Percentiles rank a stretch among this genome's conserved stretches.
Conservation (phyloP, 129 eudicot genomes). For the Kitagawia praeruptora region DNA sequence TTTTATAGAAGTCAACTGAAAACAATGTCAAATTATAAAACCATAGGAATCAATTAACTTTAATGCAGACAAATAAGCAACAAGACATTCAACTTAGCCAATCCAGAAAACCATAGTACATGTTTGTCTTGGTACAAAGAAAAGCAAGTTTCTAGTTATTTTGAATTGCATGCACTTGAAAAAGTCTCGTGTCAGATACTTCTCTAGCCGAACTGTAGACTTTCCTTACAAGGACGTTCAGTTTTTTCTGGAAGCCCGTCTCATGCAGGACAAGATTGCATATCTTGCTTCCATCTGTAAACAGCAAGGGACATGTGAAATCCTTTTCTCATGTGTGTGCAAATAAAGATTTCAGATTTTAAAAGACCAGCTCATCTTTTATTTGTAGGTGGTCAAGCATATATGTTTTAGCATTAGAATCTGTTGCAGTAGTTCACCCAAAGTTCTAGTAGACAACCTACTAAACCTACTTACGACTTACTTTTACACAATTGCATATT, state of each 20-base stretch:
- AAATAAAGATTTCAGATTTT: slow-evolving; percentile 4
- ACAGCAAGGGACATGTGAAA: slow-evolving; percentile 17
- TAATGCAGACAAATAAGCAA: background rate
- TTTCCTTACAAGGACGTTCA: slow-evolving; percentile 72
- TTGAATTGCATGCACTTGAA: background rate
- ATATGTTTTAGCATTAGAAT: background rate
- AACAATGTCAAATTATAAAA: background rate
- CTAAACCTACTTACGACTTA: slow-evolving; percentile 1
- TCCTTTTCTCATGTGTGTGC: background rate
- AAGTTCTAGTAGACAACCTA: background rate
- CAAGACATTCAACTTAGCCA: background rate
- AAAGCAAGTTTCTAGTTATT: background rate
- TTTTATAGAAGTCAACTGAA: background rate
- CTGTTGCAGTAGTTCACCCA: background rate
- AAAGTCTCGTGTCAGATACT: background rate
- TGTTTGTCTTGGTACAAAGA: background rate
- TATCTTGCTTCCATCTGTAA: slow-evolving; percentile 68
- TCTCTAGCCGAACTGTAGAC: slow-evolving; percentile 73
- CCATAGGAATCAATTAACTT: background rate
- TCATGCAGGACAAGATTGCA: slow-evolving; percentile 79
- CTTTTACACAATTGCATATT: background rate
- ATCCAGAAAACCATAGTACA: background rate
- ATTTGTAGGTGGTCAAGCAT: background rate
- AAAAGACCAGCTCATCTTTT: background rate
- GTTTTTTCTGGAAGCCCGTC: slow-evolving; percentile 73